Evolutionary conservation across 345 rosid genomes (phyloP), one percentile per base, ranked within the genome.

Genomic region (Cardamine occulta): DNA sequence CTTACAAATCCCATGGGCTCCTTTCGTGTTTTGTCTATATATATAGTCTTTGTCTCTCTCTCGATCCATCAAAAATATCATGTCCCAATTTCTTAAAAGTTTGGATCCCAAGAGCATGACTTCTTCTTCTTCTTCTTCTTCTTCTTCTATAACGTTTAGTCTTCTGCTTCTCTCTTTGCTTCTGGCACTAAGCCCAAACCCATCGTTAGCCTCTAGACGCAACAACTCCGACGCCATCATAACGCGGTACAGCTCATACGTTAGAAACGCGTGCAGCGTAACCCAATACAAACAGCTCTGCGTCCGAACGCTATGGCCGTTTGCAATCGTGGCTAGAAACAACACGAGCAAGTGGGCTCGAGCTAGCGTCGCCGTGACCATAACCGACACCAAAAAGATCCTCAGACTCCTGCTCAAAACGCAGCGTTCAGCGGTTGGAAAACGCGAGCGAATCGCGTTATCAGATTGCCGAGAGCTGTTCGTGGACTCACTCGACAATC

Each of bases 271-370:
- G 8, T 93, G 98, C 35, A 83, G 79, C 58, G 94, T 89, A 48
- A 88, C 98, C 19, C 84, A 35, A 15, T 91, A 88, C 79, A 84
- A 72, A 0, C 39, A 64, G 48, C 81, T 93, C 3, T 91, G 98
- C 71, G 37, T 93, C 66, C 80, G 35, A 34, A 83, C 96, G 35
- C 81, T 94, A 1, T 66, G 91, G 37, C 81, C 92, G 13, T 91
- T 91, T 80, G 85, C 97, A 8, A 66, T 26, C 56, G n/a, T 56
- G 0, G 97, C 97, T 0, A 79, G 68, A 81, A 82, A 58, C 35
- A 90, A 88, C 72, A 83, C 91, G 1, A 84, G 86, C 82, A 84
- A 15, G 71, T 94, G 97, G 97, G 91, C 98, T 1, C 79, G 96
- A 31, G 97, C 89, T 0, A 84, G 92, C 29, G 95, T 91, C 5